These are phyloP conservation scores for Glaciozyma antarctica DNA, from an alignment of 768 basidiomycete genomes.

Conservation along the genomic window DNA sequence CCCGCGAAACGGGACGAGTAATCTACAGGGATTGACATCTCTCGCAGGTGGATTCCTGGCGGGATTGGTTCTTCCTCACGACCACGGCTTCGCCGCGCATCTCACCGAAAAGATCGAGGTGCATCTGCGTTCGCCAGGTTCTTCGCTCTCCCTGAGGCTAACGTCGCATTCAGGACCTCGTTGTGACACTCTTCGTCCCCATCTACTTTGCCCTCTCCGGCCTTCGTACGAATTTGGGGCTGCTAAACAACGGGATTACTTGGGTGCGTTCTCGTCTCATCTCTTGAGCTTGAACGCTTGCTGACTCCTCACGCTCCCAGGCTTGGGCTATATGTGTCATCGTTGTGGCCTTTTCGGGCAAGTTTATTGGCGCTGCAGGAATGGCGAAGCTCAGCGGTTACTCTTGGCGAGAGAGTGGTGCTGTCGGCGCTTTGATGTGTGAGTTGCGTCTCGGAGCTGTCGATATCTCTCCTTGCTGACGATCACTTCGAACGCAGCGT, in stretches of 20 bases:
- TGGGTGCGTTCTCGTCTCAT: slow-evolving; percentile 46
- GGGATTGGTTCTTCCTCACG: slow-evolving; percentile 71
- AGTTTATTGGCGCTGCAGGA: slow-evolving; percentile 61
- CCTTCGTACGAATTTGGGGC: slow-evolving; percentile 65
- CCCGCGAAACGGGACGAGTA: no score
- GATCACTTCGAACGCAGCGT: not conserved
- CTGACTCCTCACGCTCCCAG: not conserved
- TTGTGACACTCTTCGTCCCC: slow-evolving; percentile 32
- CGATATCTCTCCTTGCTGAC: not conserved
- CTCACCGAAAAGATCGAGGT: slow-evolving; percentile 76
- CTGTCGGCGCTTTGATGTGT: slow-evolving; percentile 83
- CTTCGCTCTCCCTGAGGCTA: no score
- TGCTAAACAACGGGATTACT: slow-evolving; percentile 61
- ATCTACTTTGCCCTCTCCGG: slow-evolving; percentile 83
- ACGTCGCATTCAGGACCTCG: not conserved
- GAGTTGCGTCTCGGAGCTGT: slow-evolving; percentile 54
- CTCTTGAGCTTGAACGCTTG: not conserved
- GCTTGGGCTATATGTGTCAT: slow-evolving; percentile 68
- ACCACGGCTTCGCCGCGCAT: slow-evolving; percentile 69
- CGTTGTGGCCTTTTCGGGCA: slow-evolving; percentile 64
- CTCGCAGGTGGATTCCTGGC: slow-evolving; percentile 55
- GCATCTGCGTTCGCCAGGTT: slow-evolving; percentile 34
- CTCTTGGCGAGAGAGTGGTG: slow-evolving; percentile 63
- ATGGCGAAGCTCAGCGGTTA: slow-evolving; percentile 58
- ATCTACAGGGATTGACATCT: not conserved